Evolutionary conservation across 352 stramenopile species (phyloP).

Genomic region (Pythium periplocum): DNA sequence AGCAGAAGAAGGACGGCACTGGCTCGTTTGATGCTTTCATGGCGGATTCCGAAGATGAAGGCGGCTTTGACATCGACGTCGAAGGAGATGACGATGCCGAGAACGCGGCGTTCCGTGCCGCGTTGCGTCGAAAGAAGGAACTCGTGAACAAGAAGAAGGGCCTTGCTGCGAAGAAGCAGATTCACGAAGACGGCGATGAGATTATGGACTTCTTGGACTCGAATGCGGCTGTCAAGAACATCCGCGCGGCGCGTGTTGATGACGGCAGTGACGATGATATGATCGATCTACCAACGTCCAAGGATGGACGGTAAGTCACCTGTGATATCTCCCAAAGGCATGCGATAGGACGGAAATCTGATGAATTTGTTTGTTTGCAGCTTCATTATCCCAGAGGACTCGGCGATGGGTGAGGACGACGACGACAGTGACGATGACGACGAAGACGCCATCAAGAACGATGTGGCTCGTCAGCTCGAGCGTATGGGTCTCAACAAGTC

Average conservation of each 20-base stretch:
- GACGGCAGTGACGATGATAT: constrained; percentile 56
- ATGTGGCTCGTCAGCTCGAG: constrained; percentile 74
- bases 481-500: constrained; percentile 73
- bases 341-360: not conserved
- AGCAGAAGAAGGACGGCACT: constrained; percentile 40
- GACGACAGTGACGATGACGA: constrained; percentile 64
- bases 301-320: constrained; percentile 84
- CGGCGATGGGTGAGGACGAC: constrained; percentile 42
- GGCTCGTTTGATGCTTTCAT: constrained; percentile 76
- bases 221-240: constrained; percentile 87
- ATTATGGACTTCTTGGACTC: constrained; percentile 93
- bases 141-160: constrained; percentile 65
- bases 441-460: constrained; percentile 64
- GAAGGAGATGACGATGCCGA: constrained; percentile 56
- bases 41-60: constrained; percentile 73
- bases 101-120: constrained; percentile 75
- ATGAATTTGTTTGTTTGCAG: constrained; percentile 16
- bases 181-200: constrained; percentile 79
- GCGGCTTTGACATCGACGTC: constrained; percentile 62
- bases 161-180: constrained; percentile 22
- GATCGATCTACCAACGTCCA: constrained; percentile 86
- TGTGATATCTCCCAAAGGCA: not conserved
- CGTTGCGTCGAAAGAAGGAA: constrained; percentile 76
- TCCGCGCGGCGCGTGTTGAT: constrained; percentile 48
- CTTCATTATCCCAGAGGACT: constrained; percentile 73